phyloP scores from a whole-genome alignment of 176 grass and related monocot species.

The Tillandsia leiboldiana region DNA sequence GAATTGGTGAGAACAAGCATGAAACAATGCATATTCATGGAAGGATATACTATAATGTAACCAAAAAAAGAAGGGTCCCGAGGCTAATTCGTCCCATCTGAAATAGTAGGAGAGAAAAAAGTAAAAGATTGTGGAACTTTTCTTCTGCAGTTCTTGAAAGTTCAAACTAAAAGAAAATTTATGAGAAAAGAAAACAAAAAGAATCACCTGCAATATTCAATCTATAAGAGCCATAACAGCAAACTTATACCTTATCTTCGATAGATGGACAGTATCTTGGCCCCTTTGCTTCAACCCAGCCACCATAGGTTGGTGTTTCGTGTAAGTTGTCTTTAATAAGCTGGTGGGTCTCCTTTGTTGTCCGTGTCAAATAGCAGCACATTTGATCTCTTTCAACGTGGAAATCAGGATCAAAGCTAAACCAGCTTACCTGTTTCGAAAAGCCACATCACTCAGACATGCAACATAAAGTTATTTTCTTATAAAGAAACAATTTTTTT shows the following conservation, averaged over 20 bases:
- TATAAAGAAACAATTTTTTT: not conserved
- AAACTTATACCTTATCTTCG: conserved; percentile 57
- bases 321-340: conserved; percentile 84
- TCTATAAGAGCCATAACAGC: not conserved
- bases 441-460: not conserved
- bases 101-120: too few species aligned
- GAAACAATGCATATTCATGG: not conserved
- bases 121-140: too few species aligned
- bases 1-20: too few species aligned
- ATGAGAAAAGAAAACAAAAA: too few species aligned
- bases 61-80: not conserved
- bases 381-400: conserved; percentile 84
- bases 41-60: not conserved
- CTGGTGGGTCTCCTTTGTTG: conserved; percentile 78
- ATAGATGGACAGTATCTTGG: conserved; percentile 93
- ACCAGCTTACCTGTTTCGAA: conserved; percentile 83
- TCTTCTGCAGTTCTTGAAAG: too few species aligned
- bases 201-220: not conserved
- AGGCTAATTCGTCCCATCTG: too few species aligned
- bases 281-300: conserved; percentile 96
- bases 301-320: conserved; percentile 96
- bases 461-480: not conserved
- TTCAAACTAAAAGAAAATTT: too few species aligned
- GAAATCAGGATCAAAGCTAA: conserved; percentile 94
- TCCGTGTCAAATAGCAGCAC: conserved; percentile 92